Evolutionary conservation across 345 rosid species (phyloP).

Genomic region (Moricandia arvensis): DNA sequence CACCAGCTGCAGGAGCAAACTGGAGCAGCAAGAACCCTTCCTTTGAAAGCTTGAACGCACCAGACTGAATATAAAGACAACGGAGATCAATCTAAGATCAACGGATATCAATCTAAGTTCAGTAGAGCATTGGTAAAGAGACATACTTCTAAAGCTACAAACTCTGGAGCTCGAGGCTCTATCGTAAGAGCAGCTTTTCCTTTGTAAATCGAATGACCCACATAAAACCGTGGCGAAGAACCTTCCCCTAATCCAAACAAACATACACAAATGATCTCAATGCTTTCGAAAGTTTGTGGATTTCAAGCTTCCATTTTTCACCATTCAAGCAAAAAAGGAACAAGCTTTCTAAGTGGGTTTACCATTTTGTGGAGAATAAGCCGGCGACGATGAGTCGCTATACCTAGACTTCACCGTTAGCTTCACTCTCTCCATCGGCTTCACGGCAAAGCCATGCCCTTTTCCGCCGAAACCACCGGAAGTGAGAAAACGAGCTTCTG

Average conservation of each 20-base stretch:
- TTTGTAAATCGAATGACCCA: constrained; percentile 86
- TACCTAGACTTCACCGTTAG: constrained; percentile 53
- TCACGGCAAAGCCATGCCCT: constrained; percentile 14
- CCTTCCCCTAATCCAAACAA: constrained; percentile 43
- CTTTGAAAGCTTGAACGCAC: constrained; percentile 67
- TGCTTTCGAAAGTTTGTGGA: neutral
- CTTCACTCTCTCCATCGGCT: constrained; percentile 31
- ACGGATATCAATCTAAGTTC: too few species aligned
- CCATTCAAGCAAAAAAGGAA: neutral
- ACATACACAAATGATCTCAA: neutral
- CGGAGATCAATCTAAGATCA: constrained; percentile 5
- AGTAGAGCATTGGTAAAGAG: neutral
- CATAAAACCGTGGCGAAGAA: constrained; percentile 53
- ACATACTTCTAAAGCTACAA: constrained; percentile 63
- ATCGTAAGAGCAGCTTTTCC: constrained; percentile 92
- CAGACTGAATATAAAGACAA: constrained; percentile 53
- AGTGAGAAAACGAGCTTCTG: constrained; percentile 6
- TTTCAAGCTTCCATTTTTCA: neutral
- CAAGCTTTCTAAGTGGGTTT: constrained; percentile 22
- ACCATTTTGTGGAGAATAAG: constrained; percentile 25
- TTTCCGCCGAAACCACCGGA: constrained; percentile 17
- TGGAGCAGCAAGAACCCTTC: constrained; percentile 75
- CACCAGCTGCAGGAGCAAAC: constrained; percentile 83
- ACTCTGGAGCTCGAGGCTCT: constrained; percentile 83
- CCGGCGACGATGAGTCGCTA: constrained; percentile 30